These are phyloP conservation scores for Citrus trifoliata DNA, from an alignment of 345 rosid genomes.

Conservation along the genomic window DNA sequence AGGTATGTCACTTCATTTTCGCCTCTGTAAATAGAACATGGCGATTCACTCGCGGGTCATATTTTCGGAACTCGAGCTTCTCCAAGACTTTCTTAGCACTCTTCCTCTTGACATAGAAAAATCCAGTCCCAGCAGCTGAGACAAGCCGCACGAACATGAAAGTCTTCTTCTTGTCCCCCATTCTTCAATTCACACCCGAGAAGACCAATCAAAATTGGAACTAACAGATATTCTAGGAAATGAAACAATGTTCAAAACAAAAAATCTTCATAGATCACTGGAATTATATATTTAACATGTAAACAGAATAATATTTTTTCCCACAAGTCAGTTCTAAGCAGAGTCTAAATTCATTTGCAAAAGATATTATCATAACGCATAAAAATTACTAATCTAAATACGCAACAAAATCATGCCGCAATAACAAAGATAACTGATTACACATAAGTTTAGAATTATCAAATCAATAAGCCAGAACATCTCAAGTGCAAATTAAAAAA, in stretches of 20 bases:
- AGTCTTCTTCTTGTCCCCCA: conserved; percentile 93
- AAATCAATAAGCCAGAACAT: neutral
- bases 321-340: neutral
- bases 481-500: neutral
- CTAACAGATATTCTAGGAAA: neutral
- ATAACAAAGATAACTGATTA: neutral
- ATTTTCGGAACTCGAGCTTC: conserved; percentile 93
- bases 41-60: conserved; percentile 88
- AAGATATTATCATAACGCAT: neutral
- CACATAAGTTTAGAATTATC: neutral
- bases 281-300: neutral
- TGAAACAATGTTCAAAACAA: neutral
- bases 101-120: conserved; percentile 95
- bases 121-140: conserved; percentile 95
- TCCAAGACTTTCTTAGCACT: conserved; percentile 69
- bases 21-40: conserved; percentile 90
- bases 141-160: conserved; percentile 89
- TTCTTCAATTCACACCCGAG: conserved; percentile 15
- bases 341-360: neutral
- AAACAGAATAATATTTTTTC: neutral
- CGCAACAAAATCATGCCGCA: neutral
- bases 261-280: neutral
- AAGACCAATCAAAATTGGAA: conserved; percentile 4
- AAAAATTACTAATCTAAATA: too few species aligned
- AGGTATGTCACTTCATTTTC: conserved; percentile 72